Base-by-base conservation (phyloP, 345 rosid genomes). In the Populus davidiana region DNA sequence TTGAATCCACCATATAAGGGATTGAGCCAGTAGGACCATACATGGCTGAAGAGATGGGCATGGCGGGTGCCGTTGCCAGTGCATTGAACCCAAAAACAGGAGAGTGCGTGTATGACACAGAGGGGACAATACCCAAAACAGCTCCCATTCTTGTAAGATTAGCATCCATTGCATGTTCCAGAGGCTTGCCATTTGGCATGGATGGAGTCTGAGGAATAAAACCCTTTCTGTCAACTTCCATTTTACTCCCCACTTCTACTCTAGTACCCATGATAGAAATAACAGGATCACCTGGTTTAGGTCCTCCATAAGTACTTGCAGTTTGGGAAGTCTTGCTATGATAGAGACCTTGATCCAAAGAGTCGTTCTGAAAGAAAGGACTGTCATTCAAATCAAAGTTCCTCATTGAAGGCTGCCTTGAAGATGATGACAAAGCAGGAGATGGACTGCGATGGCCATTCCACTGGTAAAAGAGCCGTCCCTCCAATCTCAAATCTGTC, bases 381-480 rank as follows among this genome's bases (percentile, higher is more conserved):
- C 87, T 85, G 79, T 96, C 99, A 76, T 96, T 96, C 90, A 96
- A 87, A 89, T 96, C 97, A 73, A 96, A 86, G 83, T 88, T 94
- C 87, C 93, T 90, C 74, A 84, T 72, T 31, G 85, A 78, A 66
- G 86, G 91, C 86, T 85, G 97, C 89, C 84, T 76, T n/a, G 89
- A 83, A 25, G 98, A 94, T 17, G 93, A 90, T 13, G 97, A 90
- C 39, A 96, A 89, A 52, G 89, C 91, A 63, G 94, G 94, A 69
- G 98, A 90, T 18, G 91, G 94, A 78, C 87, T 91, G 72, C 83
- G 87, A 79, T 82, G 91, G 73, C 93, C 89, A 82, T 85, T 88
- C 70, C 82, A 79, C 67, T 87, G 91, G 81, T 66, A 76, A 81
- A 86, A 86, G 68, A 86, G 69, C 76, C 68, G 86, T 70, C 84